Evolutionary conservation across 768 basidiomycete species (phyloP), one percentile per base, ranked within the genome.

Genomic region (Coprinellus micaceus): DNA sequence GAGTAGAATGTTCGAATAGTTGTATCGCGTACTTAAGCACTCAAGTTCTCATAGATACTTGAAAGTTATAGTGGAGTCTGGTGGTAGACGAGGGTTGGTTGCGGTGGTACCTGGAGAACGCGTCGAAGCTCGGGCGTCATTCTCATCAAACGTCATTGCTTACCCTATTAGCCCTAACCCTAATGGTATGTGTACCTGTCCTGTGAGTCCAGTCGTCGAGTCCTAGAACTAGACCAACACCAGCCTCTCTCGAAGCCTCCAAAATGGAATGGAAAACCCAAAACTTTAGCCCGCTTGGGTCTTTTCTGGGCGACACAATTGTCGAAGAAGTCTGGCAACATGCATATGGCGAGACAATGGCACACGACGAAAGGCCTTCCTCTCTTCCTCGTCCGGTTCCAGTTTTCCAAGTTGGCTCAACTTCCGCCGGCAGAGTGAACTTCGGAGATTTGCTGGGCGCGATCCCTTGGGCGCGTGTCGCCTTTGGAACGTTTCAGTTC

Each of bases 161-260:
- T 37, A 37, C 36, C 9, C 17, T 9, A 37, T n/a, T n/a, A n/a
- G n/a, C n/a, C n/a, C 62, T 58, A 53, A 47, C 46, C 54, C 55
- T 53, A 37, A 37, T 37, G 17, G 36, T 9, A 9, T 37, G 36
- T 37, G 9, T 17, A 9, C 36, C 36, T 9, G 17, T 37, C n/a
- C n/a, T n/a, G n/a, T 37, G 36, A 37, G 36, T 37, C 9, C 36
- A 37, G 17, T 37, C 17, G 36, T 37, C 36, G 36, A 37, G 36
- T 9, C 36, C 17, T 17, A 37, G 36, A 37, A 37, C 36, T 37
- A 37, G 36, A 37, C 36, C 36, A 9, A 37, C 9, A 37, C 36
- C 17, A 37, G 36, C 9, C 17, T 17, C 36, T 37, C 36, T 17
- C 9, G 17, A 37, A 17, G 9, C 17, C 17, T 37, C 36, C 17